Evolutionary conservation across 495 filamentous ascomycete genomes (phyloP).

Genomic region (Penicillium paxilli): DNA sequence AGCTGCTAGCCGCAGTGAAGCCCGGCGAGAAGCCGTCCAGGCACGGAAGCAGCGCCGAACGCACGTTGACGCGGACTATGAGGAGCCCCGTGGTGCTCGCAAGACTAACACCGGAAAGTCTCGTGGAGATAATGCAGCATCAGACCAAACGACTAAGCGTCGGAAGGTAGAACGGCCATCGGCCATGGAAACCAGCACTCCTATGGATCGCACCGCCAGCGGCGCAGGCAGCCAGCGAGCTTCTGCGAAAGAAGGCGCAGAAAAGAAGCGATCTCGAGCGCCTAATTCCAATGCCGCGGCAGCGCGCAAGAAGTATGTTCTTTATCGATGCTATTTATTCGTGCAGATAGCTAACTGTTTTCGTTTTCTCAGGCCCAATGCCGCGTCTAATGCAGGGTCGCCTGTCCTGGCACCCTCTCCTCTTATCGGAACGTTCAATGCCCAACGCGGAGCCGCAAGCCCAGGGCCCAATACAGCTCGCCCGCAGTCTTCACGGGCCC

Average conservation of each 20-base stretch:
- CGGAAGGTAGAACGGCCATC: slow-evolving; percentile 73
- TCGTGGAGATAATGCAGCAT: slow-evolving; percentile 55
- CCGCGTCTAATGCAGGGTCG: slow-evolving; percentile 56
- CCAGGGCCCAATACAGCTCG: slow-evolving; percentile 44
- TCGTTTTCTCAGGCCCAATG: slow-evolving; percentile 43
- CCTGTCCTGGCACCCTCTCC: slow-evolving; percentile 75
- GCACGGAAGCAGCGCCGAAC: slow-evolving; percentile 70
- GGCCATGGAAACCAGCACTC: slow-evolving; percentile 47
- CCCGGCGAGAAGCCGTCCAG: slow-evolving; percentile 72
- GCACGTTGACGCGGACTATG: slow-evolving; percentile 73
- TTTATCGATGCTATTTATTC: neutral
- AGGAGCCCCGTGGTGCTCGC: slow-evolving; percentile 58
- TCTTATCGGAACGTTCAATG: slow-evolving; percentile 59
- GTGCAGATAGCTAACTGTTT: slow-evolving; percentile 9
- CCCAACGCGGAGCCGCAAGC: slow-evolving; percentile 46
- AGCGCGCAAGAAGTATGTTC: slow-evolving; percentile 69
- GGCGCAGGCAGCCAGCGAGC: slow-evolving; percentile 45
- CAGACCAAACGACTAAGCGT: slow-evolving; percentile 59
- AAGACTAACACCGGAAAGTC: slow-evolving; percentile 63
- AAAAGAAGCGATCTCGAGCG: slow-evolving; percentile 73
- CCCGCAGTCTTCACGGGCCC: slow-evolving; percentile 64
- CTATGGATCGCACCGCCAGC: slow-evolving; percentile 73
- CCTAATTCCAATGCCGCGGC: slow-evolving; percentile 56
- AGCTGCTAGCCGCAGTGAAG: slow-evolving; percentile 74
- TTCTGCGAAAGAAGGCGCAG: slow-evolving; percentile 58